Evolutionary conservation across 805 yeast species (phyloP).

Genomic region (Sugiyamaella floridensis): DNA sequence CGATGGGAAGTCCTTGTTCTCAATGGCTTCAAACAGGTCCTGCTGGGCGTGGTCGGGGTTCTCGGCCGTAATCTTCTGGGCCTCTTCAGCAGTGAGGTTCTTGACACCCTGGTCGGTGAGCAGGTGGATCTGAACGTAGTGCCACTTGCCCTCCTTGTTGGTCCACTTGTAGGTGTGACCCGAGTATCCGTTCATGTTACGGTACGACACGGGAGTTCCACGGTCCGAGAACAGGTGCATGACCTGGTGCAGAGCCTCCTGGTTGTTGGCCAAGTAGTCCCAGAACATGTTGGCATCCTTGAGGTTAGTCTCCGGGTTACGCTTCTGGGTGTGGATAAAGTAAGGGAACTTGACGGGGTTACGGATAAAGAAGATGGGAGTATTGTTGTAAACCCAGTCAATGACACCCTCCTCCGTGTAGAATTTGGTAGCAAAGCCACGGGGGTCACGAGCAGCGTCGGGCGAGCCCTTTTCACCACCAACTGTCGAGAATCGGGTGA

Average conservation of each 20-base stretch:
- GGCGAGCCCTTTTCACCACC: conserved; percentile 66
- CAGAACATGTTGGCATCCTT: conserved; percentile 50
- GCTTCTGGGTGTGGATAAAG: conserved; percentile 64
- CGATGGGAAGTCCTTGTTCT: conserved; percentile 43
- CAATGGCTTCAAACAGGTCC: conserved; percentile 42
- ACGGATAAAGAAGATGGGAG: conserved; percentile 59
- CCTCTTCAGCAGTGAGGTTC: conserved; percentile 41
- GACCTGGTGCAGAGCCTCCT: conserved; percentile 52
- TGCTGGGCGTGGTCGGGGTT: conserved; percentile 46
- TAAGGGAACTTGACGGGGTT: conserved; percentile 59
- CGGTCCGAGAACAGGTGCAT: conserved; percentile 52
- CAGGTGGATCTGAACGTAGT: conserved; percentile 53
- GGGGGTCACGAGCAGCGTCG: conserved; percentile 61
- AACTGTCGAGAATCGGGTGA: conserved; percentile 56
- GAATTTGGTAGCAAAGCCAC: conserved; percentile 61
- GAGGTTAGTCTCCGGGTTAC: conserved; percentile 57
- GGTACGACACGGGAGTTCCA: conserved; percentile 51
- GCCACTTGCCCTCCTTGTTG: conserved; percentile 43
- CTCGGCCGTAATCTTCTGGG: conserved; percentile 39
- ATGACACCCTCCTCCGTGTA: conserved; percentile 62
- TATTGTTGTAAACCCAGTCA: conserved; percentile 70
- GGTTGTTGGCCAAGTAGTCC: conserved; percentile 52
- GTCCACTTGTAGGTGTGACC: conserved; percentile 58
- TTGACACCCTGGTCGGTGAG: conserved; percentile 45
- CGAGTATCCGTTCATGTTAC: conserved; percentile 55